Conservation (phyloP, 805 yeast genomes). For the Vanderwaltozyma polyspora region DNA sequence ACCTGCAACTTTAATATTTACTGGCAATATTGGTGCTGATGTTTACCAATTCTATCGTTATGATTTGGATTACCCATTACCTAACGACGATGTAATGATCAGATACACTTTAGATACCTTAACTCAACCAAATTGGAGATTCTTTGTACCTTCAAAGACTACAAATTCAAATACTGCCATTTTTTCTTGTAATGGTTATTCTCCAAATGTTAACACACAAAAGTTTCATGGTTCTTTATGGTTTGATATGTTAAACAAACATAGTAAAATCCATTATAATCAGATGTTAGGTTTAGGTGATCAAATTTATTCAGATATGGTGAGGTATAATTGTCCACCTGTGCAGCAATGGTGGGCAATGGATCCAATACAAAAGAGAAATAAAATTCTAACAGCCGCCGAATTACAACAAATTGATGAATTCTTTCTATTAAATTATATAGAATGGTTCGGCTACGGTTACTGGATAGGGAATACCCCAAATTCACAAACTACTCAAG, state of each 20-base stretch:
- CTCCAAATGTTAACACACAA: slow-evolving; percentile 56
- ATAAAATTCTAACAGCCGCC: slow-evolving; percentile 35
- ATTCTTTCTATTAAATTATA: slow-evolving; percentile 63
- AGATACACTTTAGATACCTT: slow-evolving; percentile 47
- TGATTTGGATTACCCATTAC: slow-evolving; percentile 39
- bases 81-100: slow-evolving; percentile 45
- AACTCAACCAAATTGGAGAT: slow-evolving; percentile 39
- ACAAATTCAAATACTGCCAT: slow-evolving; percentile 76
- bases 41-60: slow-evolving; percentile 59
- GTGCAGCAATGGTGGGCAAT: slow-evolving; percentile 56
- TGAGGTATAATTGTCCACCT: slow-evolving; percentile 44
- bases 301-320: slow-evolving; percentile 81
- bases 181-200: slow-evolving; percentile 86
- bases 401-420: slow-evolving; percentile 44
- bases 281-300: slow-evolving; percentile 98
- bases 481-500: slow-evolving; percentile 53
- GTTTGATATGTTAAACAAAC: slow-evolving; percentile 71
- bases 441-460: slow-evolving; percentile 86
- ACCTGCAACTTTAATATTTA: slow-evolving; percentile 34
- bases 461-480: slow-evolving; percentile 56
- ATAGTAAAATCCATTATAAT: slow-evolving; percentile 57
- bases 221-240: slow-evolving; percentile 68
- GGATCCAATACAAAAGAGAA: slow-evolving; percentile 36
- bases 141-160: slow-evolving; percentile 51
- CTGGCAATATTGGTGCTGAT: slow-evolving; percentile 21